Evolutionary conservation across 305 asterid species (phyloP).

Genomic region (Fraxinus albicans): DNA sequence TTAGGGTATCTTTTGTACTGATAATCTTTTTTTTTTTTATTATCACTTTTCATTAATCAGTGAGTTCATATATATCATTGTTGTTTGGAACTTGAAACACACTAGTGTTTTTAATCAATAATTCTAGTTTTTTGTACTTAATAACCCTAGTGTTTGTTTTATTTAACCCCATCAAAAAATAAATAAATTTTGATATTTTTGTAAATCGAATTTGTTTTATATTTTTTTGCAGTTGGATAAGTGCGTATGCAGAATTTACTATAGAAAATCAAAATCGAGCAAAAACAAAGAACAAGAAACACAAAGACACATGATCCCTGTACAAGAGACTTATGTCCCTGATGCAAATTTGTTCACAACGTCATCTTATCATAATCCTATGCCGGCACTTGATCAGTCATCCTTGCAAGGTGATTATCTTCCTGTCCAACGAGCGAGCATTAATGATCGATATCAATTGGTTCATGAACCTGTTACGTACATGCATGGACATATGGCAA

Average conservation of each 20-base stretch:
- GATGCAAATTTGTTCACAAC: background rate
- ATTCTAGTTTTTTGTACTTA: too few relatives aligned
- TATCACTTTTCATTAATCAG: too few relatives aligned
- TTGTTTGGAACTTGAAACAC: too few relatives aligned
- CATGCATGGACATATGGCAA: background rate
- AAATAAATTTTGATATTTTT: too few relatives aligned
- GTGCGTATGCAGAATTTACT: background rate
- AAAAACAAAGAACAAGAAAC: background rate
- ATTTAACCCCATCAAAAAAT: too few relatives aligned
- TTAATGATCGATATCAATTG: background rate
- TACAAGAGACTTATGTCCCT: background rate
- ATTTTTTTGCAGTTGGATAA: background rate
- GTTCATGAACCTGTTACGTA: background rate
- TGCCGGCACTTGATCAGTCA: background rate
- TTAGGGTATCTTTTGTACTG: too few relatives aligned
- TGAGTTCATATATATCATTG: too few relatives aligned
- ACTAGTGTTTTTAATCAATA: too few relatives aligned
- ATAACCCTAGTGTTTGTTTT: too few relatives aligned
- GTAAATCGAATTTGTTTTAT: too few relatives aligned
- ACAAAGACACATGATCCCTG: background rate
- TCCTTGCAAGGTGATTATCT: background rate
- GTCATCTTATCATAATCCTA: background rate
- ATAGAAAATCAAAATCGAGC: background rate
- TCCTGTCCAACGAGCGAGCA: background rate
- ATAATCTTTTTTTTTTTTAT: too few relatives aligned